These are phyloP conservation scores for Pythium rhizo-oryzae DNA, from an alignment of 352 stramenopile species.

Conservation along the genomic window DNA sequence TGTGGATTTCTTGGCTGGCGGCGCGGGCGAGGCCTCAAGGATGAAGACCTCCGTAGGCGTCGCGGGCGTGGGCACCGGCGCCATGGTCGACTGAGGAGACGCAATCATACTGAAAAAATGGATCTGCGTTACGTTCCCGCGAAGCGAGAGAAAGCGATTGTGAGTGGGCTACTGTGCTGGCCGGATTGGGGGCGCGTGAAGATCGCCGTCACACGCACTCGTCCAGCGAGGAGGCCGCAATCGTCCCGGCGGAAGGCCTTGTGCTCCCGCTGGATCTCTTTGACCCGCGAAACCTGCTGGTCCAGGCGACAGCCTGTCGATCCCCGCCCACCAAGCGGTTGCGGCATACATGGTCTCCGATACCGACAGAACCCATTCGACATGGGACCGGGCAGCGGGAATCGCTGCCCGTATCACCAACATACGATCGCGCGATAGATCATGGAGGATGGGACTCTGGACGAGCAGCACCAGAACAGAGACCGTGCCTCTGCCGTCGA, in stretches of 20 bases:
- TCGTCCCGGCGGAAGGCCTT: not conserved
- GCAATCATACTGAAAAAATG: not conserved
- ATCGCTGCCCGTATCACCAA: not conserved
- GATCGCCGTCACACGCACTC: not conserved
- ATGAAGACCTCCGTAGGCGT: constrained; percentile 9
- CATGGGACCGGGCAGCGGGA: not conserved
- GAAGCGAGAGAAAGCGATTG: not conserved
- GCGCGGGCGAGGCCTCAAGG: not conserved
- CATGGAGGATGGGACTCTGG: too few species aligned
- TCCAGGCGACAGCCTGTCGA: not conserved
- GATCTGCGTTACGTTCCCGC: not conserved
- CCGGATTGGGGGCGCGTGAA: not conserved
- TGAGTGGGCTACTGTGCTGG: not conserved
- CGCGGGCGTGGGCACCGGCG: not conserved
- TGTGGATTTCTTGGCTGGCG: constrained; percentile 34
- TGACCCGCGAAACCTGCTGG: not conserved
- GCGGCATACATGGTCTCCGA: too few species aligned
- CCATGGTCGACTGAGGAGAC: not conserved
- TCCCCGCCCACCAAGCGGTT: too few species aligned
- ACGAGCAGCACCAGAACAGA: too few species aligned
- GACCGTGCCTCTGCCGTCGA: too few species aligned
- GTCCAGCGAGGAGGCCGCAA: not conserved
- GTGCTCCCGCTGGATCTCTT: not conserved
- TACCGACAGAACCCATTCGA: too few species aligned
- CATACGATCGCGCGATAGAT: not conserved